phyloP scores from a whole-genome alignment of 208 protist species.

The Leishmania lainsoni region DNA sequence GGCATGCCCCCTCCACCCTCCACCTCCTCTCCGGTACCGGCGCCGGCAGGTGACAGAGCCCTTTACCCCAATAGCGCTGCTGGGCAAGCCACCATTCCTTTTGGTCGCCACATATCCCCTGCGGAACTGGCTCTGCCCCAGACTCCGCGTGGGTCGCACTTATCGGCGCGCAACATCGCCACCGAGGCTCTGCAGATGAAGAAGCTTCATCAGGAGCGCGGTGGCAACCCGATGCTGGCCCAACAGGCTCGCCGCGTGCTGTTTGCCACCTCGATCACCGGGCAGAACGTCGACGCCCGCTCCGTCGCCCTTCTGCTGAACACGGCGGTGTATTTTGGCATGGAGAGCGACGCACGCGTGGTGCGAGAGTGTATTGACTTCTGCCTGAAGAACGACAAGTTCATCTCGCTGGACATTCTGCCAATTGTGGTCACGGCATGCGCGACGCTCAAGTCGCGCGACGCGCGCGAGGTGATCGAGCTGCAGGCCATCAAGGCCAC shows the following conservation, averaged over 20 bases:
- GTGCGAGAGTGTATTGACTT: conserved; percentile 93
- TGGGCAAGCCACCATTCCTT: conserved; percentile 22
- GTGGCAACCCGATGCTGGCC: conserved; percentile 88
- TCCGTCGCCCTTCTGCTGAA: conserved; percentile 87
- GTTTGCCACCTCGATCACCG: conserved; percentile 87
- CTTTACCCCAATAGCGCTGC: conserved; percentile 26
- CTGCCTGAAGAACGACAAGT: conserved; percentile 90
- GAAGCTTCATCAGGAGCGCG: conserved; percentile 90
- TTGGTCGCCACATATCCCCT: conserved; percentile 40
- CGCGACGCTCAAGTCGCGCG: conserved; percentile 90
- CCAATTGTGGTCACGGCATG: conserved; percentile 89
- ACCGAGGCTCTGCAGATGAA: conserved; percentile 92
- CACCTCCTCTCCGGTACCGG: conserved; percentile 22
- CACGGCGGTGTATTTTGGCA: conserved; percentile 93
- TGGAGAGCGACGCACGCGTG: conserved; percentile 89
- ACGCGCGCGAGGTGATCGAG: conserved; percentile 91
- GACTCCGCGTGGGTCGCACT: conserved; percentile 73
- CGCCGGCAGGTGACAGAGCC: conserved; percentile 2
- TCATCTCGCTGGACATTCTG: conserved; percentile 85
- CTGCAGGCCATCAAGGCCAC: conserved; percentile 88
- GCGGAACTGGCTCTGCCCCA: conserved; percentile 72
- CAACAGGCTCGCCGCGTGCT: conserved; percentile 91
- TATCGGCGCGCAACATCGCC: conserved; percentile 87
- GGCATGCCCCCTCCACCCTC: neutral
- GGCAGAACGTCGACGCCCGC: conserved; percentile 86